Conservation (phyloP, 805 yeast species). For the Pichia cabralensis region DNA sequence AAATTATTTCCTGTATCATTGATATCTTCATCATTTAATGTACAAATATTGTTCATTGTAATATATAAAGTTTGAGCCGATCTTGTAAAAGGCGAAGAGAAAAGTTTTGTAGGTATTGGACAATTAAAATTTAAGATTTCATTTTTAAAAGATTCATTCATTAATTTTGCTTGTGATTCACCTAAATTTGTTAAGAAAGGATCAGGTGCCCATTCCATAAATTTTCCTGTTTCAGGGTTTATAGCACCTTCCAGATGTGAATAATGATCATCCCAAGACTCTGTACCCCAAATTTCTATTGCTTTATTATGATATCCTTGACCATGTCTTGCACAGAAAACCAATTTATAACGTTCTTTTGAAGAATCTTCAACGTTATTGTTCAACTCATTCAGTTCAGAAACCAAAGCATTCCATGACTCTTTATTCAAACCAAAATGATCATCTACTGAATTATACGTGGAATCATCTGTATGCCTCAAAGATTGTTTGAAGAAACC, state of each 20-base stretch:
- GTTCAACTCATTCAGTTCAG: constrained; percentile 29
- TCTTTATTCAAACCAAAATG: constrained; percentile 34
- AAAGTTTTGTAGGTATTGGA: constrained; percentile 47
- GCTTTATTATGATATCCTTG: constrained; percentile 58
- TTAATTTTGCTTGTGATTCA: constrained; percentile 42
- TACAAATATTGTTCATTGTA: constrained; percentile 38
- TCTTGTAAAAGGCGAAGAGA: constrained; percentile 55
- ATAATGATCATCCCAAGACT: constrained; percentile 52
- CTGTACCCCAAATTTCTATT: constrained; percentile 43
- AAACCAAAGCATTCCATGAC: constrained; percentile 32
- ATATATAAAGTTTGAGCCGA: constrained; percentile 45
- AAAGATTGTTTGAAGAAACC: constrained; percentile 44
- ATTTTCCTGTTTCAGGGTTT: constrained; percentile 34
- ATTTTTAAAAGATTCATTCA: constrained; percentile 32
- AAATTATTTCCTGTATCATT: background rate
- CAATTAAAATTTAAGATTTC: constrained; percentile 35
- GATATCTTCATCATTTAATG: constrained; percentile 19
- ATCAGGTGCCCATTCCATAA: constrained; percentile 46
- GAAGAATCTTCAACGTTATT: constrained; percentile 15
- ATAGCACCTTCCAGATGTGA: constrained; percentile 32
- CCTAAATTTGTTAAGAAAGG: constrained; percentile 50
- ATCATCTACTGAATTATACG: constrained; percentile 33
- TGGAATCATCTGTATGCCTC: constrained; percentile 32
- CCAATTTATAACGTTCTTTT: constrained; percentile 36
- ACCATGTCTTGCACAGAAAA: constrained; percentile 57